phyloP scores from a whole-genome alignment of 257 asterid genomes.

The Galeopsis tetrahit region DNA sequence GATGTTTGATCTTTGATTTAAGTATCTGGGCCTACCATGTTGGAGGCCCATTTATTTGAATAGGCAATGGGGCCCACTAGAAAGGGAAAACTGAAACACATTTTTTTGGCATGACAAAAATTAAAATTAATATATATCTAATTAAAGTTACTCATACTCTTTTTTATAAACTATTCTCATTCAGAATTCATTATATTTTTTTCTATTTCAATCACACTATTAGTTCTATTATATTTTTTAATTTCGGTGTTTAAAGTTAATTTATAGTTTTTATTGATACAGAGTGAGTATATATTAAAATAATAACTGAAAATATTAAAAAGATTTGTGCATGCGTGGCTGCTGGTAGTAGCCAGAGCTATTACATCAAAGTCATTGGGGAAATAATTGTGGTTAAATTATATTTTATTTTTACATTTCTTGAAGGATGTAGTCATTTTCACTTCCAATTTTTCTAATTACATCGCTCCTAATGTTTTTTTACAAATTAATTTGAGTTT shows the following conservation, averaged over 20 bases:
- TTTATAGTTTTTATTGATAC: too few relatives aligned
- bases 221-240: too few relatives aligned
- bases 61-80: slow-evolving; percentile 34
- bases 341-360: slow-evolving; percentile 9
- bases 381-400: slow-evolving; percentile 19
- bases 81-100: slow-evolving; percentile 18
- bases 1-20: not conserved
- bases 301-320: not conserved
- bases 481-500: not conserved
- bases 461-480: not conserved
- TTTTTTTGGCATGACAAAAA: slow-evolving; percentile 1
- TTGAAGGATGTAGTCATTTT: not conserved
- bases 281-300: too few relatives aligned
- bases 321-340: slow-evolving; percentile 2
- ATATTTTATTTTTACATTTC: not conserved
- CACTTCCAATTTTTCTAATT: not conserved
- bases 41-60: slow-evolving; percentile 33
- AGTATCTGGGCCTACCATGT: slow-evolving; percentile 41
- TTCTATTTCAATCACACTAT: too few relatives aligned
- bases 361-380: slow-evolving; percentile 24
- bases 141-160: too few relatives aligned
- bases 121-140: not conserved
- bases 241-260: too few relatives aligned
- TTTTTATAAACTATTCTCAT: not conserved
- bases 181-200: not conserved